Evolutionary conservation across 1,139 yeast species (phyloP).

Genomic region (Geotrichum europaeum): DNA sequence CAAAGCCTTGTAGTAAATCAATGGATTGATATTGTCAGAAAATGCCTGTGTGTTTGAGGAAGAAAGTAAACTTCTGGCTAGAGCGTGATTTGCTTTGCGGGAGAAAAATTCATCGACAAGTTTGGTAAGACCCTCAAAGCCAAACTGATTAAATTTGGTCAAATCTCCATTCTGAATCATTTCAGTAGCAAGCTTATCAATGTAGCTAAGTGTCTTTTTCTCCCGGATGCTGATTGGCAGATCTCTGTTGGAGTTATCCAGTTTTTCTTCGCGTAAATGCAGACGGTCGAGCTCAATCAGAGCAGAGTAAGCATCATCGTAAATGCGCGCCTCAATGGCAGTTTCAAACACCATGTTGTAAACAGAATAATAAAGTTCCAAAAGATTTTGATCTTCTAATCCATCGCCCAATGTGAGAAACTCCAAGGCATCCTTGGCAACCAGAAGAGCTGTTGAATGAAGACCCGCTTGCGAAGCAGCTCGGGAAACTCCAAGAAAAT

Average conservation of each 20-base stretch:
- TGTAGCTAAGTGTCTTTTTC: constrained; percentile 7
- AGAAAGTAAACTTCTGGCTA: neutral
- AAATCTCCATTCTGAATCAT: constrained; percentile 26
- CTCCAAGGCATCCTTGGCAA: constrained; percentile 18
- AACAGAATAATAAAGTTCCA: constrained; percentile 8
- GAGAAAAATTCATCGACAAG: constrained; percentile 24
- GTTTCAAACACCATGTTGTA: constrained; percentile 23
- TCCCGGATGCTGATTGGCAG: constrained; percentile 1
- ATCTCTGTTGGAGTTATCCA: constrained; percentile 11
- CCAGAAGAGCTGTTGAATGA: constrained; percentile 36
- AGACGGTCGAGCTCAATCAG: constrained; percentile 24
- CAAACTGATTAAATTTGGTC: constrained; percentile 26
- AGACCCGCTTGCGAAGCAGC: constrained; percentile 37
- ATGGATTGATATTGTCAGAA: constrained; percentile 10
- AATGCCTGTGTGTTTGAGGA: neutral
- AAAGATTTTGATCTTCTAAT: neutral
- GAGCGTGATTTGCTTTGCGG: neutral
- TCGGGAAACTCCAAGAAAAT: constrained; percentile 13
- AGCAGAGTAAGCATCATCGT: constrained; percentile 32
- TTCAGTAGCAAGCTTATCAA: constrained; percentile 22
- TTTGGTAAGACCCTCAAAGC: constrained; percentile 31
- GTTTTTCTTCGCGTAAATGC: constrained; percentile 12
- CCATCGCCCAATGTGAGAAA: constrained; percentile 7
- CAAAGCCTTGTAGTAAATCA: constrained; percentile 27
- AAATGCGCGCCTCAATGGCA: constrained; percentile 24